A percentile compares a stretch with the other conserved stretches of the same genome.
phyloP scores from a whole-genome alignment of 441 rosid genomes.

The Populus tomentosa region DNA sequence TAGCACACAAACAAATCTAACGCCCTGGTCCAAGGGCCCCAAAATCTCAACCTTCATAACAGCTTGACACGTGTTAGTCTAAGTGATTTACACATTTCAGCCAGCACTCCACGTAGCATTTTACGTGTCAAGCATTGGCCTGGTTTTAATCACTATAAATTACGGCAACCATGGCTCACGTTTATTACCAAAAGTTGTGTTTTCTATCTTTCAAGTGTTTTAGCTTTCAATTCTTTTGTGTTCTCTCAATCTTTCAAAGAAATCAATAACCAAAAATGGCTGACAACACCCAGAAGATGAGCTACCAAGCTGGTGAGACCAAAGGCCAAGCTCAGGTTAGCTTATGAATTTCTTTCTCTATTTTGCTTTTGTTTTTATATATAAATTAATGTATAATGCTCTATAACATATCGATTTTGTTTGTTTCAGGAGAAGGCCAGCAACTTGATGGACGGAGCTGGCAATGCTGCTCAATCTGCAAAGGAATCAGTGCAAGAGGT shows the following conservation, averaged over 20 bases:
- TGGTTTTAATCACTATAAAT: slow-evolving; percentile 2
- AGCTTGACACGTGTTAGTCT: neutral
- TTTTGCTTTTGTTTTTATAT: neutral
- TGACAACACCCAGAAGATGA: slow-evolving; percentile 42
- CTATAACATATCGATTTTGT: neutral
- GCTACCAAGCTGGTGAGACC: slow-evolving; percentile 61
- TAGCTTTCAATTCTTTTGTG: neutral
- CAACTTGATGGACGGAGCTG: slow-evolving; percentile 51
- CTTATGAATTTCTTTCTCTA: neutral
- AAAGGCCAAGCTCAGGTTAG: slow-evolving; percentile 68
- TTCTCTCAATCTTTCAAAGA: neutral
- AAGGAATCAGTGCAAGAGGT: slow-evolving; percentile 62
- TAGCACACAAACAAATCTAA: neutral
- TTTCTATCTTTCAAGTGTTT: neutral
- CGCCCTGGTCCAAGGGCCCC: neutral
- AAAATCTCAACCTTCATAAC: neutral
- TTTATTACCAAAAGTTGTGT: neutral
- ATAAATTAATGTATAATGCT: too few relatives aligned
- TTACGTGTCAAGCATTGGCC: neutral
- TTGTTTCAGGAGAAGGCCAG: slow-evolving; percentile 53
- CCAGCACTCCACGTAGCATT: neutral
- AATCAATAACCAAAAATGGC: slow-evolving; percentile 34
- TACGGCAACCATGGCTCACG: neutral
- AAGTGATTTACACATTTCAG: neutral
- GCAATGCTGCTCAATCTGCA: slow-evolving; percentile 57